A percentile compares a stretch with the other conserved stretches of the same genome.
These are phyloP conservation scores for Geotrichum reessii DNA, from an alignment of 1,139 yeast genomes.

Conservation along the genomic window DNA sequence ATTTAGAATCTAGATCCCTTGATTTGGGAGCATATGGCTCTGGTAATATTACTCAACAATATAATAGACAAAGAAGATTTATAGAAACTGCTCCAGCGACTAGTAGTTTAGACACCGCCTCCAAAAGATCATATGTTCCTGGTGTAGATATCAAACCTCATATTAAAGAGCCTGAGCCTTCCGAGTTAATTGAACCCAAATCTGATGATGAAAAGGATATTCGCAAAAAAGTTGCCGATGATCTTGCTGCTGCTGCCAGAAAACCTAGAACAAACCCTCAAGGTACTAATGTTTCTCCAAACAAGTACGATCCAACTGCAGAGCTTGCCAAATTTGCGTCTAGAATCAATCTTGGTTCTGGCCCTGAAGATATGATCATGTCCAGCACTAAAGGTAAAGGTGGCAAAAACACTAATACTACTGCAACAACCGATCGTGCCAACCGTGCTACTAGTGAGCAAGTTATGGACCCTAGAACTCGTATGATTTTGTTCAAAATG, in stretches of 20 bases:
- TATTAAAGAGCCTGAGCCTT: not conserved
- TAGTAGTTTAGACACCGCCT: not conserved
- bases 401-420: constrained; percentile 12
- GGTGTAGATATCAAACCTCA: not conserved
- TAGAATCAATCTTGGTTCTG: constrained; percentile 19
- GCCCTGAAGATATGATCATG: constrained; percentile 18
- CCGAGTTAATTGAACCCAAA: not conserved
- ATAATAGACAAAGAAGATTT: constrained; percentile 23
- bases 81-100: constrained; percentile 8
- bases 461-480: constrained; percentile 90
- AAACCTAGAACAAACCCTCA: constrained; percentile 21
- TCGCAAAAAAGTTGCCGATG: constrained; percentile 9
- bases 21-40: constrained; percentile 19
- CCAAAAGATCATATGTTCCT: constrained; percentile 1
- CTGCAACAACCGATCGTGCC: constrained; percentile 54
- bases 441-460: constrained; percentile 96
- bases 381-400: constrained; percentile 19
- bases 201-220: not conserved
- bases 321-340: constrained; percentile 18
- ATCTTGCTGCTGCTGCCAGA: constrained; percentile 12
- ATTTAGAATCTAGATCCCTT: constrained; percentile 13
- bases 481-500: constrained; percentile 72
- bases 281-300: constrained; percentile 14
- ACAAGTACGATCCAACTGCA: constrained; percentile 19
- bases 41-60: constrained; percentile 26